These are phyloP conservation scores for Hymenoscyphus linearis DNA, from an alignment of 2,329 filamentous ascomycete genomes.

Conservation along the genomic window DNA sequence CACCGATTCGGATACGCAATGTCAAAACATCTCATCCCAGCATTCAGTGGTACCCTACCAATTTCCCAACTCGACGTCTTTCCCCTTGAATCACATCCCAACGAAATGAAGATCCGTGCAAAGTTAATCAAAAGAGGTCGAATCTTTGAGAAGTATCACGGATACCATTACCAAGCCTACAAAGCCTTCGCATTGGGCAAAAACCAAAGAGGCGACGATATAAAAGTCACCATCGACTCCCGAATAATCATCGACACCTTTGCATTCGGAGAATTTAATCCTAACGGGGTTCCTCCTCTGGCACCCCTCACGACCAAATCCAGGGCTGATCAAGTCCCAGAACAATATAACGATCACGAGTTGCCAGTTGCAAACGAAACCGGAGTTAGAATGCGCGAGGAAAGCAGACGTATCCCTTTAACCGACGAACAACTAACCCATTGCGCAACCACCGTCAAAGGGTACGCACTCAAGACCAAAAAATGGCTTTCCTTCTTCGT, in stretches of 20 bases:
- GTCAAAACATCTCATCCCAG: background rate
- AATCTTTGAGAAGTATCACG: background rate
- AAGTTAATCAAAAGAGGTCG: background rate
- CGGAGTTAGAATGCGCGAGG: background rate
- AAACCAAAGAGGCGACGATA: background rate
- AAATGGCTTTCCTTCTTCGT: constrained; percentile 43
- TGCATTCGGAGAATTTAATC: background rate
- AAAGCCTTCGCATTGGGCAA: background rate
- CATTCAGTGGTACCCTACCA: background rate
- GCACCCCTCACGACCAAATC: background rate
- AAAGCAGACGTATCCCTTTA: background rate
- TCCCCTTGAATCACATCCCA: constrained; percentile 4
- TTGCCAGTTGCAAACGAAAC: background rate
- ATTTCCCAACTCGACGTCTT: background rate
- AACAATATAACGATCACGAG: background rate
- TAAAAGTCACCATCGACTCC: background rate
- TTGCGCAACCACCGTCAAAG: background rate
- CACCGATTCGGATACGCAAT: constrained; percentile 37
- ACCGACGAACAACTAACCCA: background rate
- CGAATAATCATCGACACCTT: constrained; percentile 3
- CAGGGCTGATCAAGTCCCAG: background rate
- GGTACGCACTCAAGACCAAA: constrained; percentile 8
- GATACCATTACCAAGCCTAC: constrained; percentile 3
- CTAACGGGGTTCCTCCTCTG: background rate
- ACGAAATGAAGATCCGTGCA: background rate